Conservation (phyloP, 345 rosid species). For the Lumnitzera racemosa region DNA sequence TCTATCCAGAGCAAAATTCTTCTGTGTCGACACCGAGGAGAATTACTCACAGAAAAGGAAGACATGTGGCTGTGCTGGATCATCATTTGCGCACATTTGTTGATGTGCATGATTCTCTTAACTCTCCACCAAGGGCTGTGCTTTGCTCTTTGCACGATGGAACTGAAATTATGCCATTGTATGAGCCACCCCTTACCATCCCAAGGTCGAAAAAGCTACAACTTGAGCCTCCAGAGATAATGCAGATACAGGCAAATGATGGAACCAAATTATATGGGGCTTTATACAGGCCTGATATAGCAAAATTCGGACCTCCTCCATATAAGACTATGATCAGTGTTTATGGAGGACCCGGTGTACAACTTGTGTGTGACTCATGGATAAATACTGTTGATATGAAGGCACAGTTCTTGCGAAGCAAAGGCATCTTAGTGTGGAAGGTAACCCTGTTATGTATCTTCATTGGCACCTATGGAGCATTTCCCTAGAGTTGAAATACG, state of each 20-base stretch:
- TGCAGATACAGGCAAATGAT: slow-evolving; percentile 59
- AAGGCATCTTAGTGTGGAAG: slow-evolving; percentile 94
- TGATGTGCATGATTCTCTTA: slow-evolving; percentile 80
- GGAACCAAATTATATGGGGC: slow-evolving; percentile 74
- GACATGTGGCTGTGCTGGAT: slow-evolving; percentile 73
- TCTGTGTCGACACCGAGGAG: slow-evolving; percentile 41
- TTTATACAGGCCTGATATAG: slow-evolving; percentile 63
- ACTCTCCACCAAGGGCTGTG: slow-evolving; percentile 59
- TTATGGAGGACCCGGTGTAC: slow-evolving; percentile 87
- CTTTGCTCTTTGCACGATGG: slow-evolving; percentile 67
- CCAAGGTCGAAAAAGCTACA: slow-evolving; percentile 47
- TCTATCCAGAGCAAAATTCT: slow-evolving; percentile 30
- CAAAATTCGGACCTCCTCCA: slow-evolving; percentile 85
- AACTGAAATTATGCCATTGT: slow-evolving; percentile 45
- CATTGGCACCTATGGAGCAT: background rate
- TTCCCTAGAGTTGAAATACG: background rate
- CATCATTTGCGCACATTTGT: slow-evolving; percentile 76
- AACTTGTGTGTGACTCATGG: slow-evolving; percentile 75
- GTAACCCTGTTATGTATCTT: slow-evolving; percentile 18
- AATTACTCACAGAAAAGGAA: slow-evolving; percentile 79
- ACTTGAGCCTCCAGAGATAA: slow-evolving; percentile 72
- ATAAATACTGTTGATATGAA: slow-evolving; percentile 84
- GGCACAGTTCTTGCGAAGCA: slow-evolving; percentile 83
- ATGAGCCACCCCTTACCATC: slow-evolving; percentile 54
- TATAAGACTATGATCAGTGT: slow-evolving; percentile 79